Evolutionary conservation across 768 basidiomycete genomes (phyloP), one percentile per base, ranked within the genome.

Genomic region (Mycena maculata): DNA sequence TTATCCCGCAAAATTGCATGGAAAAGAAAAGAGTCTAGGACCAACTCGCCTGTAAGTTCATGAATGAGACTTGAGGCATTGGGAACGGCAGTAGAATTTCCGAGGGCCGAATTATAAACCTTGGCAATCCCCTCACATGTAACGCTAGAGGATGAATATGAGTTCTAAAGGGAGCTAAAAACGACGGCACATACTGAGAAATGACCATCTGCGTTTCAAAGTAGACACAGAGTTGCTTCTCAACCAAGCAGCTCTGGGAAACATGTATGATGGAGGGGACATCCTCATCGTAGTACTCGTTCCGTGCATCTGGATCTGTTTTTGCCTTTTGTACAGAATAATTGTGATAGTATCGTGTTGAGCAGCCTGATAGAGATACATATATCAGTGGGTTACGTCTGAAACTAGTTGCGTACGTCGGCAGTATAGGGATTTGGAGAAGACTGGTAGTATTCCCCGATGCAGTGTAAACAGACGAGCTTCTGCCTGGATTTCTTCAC

Each of bases 331-430:
- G 20, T 7, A 63, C 62, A 28, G 0, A 56, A 15, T 63, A 63
- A 22, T 63, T 63, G 23, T 22, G 54, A 39, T 63, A 41, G n/a
- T 56, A 63, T 0, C 54, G 62, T 1, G 62, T 63, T 8, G n/a
- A 2, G 54, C 62, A 63, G 4, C 4, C 61, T 63, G 15, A 8
- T 18, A 28, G 25, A 23, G 8, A n/a, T 31, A n/a, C n/a, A n/a
- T n/a, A n/a, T n/a, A n/a, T n/a, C n/a, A n/a, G n/a, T n/a, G n/a
- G n/a, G n/a, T n/a, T n/a, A n/a, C n/a, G n/a, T n/a, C n/a, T n/a
- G n/a, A n/a, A n/a, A n/a, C n/a, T n/a, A n/a, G n/a, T n/a, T n/a
- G n/a, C n/a, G n/a, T n/a, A n/a, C n/a, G n/a, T n/a, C n/a, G n/a
- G n/a, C n/a, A n/a, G n/a, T n/a, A n/a, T n/a, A n/a, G n/a, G n/a